Evolutionary conservation across 345 rosid species (phyloP).

Genomic region (Moricandia moricandioides): DNA sequence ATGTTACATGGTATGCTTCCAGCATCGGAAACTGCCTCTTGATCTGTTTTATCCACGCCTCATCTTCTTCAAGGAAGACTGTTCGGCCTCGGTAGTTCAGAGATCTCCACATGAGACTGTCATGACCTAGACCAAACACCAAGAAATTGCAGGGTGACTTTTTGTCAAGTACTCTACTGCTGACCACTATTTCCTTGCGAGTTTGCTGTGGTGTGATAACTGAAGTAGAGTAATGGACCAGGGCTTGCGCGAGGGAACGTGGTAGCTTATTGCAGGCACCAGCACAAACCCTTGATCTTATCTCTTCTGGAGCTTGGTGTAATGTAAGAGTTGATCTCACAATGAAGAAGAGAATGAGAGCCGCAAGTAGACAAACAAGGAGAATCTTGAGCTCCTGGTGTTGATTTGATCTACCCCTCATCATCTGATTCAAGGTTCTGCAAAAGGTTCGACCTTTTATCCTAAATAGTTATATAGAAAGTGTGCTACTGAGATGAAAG

Average conservation of each 20-base stretch:
- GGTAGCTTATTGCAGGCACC: conserved; percentile 56
- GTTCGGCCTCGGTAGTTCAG: too few relatives aligned
- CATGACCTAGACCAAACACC: too few relatives aligned
- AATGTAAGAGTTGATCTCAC: conserved; percentile 55
- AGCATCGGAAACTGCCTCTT: too few relatives aligned
- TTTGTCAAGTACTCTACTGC: too few relatives aligned
- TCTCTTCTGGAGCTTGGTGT: background rate
- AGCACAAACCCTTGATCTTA: conserved; percentile 13
- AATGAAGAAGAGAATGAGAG: conserved; percentile 55
- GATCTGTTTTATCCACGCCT: too few relatives aligned
- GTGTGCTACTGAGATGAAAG: background rate
- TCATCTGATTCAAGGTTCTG: conserved; percentile 47
- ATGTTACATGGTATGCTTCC: conserved; percentile 50
- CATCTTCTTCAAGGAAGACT: too few relatives aligned
- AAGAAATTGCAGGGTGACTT: too few relatives aligned
- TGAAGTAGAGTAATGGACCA: conserved; percentile 80
- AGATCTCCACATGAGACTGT: too few relatives aligned
- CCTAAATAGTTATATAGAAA: too few relatives aligned
- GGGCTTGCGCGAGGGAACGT: conserved; percentile 54
- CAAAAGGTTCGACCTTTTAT: too few relatives aligned
- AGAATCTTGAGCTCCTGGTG: conserved; percentile 55
- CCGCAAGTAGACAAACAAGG: conserved; percentile 51
- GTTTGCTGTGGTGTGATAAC: conserved; percentile 70
- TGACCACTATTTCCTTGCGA: conserved; percentile 46
- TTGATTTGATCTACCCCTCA: conserved; percentile 52